phyloP scores from a whole-genome alignment of 768 basidiomycete genomes.

The Termitomyces eurrhizus region DNA sequence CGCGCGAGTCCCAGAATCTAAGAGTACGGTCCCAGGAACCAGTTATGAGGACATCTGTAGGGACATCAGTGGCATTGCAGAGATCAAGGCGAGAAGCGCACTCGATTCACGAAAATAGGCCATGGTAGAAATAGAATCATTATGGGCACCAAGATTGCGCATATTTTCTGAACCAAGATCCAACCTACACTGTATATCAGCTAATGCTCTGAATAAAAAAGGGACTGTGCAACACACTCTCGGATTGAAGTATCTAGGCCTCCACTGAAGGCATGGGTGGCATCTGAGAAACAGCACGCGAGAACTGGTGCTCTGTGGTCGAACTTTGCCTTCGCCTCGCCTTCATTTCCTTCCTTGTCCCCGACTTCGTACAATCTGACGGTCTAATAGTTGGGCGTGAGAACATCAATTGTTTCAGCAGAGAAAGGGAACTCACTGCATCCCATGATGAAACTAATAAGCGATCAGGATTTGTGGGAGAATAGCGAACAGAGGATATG shows the following conservation, averaged over 20 bases:
- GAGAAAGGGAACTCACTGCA: conserved; percentile 37
- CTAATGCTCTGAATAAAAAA: background rate
- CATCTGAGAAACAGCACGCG: conserved; percentile 73
- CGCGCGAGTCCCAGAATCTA: conserved; percentile 83
- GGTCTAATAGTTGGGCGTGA: conserved; percentile 22
- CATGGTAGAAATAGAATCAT: conserved; percentile 76
- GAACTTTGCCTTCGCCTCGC: conserved; percentile 74
- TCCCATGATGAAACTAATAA: conserved; percentile 92
- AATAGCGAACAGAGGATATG: conserved; percentile 76
- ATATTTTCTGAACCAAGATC: conserved; percentile 74
- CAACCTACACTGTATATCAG: conserved; percentile 44
- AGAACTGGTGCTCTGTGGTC: conserved; percentile 88
- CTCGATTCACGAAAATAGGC: conserved; percentile 64
- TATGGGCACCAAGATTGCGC: conserved; percentile 74
- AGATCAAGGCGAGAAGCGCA: conserved; percentile 28
- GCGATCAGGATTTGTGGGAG: conserved; percentile 73
- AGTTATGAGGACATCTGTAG: conserved; percentile 67
- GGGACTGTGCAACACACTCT: conserved; percentile 51
- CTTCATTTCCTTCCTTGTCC: conserved; percentile 52
- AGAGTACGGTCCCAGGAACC: conserved; percentile 93
- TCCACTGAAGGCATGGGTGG: conserved; percentile 72
- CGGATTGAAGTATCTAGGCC: conserved; percentile 82
- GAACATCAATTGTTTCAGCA: background rate
- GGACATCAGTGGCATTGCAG: background rate
- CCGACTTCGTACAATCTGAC: conserved; percentile 53